Evolutionary conservation across 2,329 filamentous ascomycete species (phyloP).

Genomic region (Botrytis tulipae): DNA sequence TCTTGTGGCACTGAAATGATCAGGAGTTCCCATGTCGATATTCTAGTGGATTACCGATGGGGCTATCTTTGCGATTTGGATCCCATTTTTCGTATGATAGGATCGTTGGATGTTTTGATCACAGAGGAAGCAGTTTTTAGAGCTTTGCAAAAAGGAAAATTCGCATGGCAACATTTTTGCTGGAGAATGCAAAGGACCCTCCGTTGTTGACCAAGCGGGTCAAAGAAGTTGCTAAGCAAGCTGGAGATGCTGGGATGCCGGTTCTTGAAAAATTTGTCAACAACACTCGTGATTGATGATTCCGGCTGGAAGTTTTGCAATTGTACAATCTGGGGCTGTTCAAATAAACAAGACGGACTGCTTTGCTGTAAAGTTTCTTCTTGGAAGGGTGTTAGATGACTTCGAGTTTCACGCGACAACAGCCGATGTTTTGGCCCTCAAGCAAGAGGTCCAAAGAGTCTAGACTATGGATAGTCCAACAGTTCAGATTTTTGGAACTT

Average conservation of each 20-base stretch:
- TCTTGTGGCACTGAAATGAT: background rate
- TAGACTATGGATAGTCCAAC: no score
- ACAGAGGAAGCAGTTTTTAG: background rate
- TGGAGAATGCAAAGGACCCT: background rate
- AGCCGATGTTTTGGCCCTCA: background rate
- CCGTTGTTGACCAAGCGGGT: background rate
- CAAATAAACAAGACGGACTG: no score
- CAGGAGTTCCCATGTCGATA: background rate
- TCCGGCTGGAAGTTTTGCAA: background rate
- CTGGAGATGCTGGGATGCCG: background rate
- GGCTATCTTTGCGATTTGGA: background rate
- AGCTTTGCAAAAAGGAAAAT: background rate
- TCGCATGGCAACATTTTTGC: background rate
- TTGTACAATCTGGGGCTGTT: background rate
- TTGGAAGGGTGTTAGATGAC: background rate
- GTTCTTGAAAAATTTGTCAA: background rate
- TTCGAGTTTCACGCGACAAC: no score
- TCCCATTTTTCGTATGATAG: background rate
- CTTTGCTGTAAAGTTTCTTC: background rate
- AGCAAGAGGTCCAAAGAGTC: background rate
- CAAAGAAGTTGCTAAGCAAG: accelerated
- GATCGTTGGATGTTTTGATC: background rate
- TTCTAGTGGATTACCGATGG: no score
- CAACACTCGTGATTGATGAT: background rate
- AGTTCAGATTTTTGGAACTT: no score